These are phyloP conservation scores for Ustilago hordei DNA, from an alignment of 1,284 basidiomycete species.

Conservation along the genomic window DNA sequence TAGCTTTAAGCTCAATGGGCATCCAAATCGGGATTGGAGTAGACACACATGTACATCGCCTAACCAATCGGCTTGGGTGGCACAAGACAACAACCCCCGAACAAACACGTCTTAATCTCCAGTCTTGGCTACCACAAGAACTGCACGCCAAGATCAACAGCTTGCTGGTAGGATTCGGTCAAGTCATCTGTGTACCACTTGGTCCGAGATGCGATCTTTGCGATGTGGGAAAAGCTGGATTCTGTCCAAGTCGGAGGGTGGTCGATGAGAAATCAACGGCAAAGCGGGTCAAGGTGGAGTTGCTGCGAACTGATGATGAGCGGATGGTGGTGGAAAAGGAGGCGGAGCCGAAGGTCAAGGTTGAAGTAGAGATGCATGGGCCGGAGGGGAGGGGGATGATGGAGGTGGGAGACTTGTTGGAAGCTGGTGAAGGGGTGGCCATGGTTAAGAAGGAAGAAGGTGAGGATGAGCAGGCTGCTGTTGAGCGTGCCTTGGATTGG, in stretches of 20 bases:
- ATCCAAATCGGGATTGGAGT: slow-evolving; percentile 96
- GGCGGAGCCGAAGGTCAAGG: slow-evolving; percentile 22
- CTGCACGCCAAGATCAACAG: slow-evolving; percentile 62
- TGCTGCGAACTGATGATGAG: neutral
- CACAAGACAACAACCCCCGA: slow-evolving; percentile 89
- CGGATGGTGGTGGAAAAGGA: neutral
- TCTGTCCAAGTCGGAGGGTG: slow-evolving; percentile 58
- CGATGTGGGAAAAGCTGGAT: slow-evolving; percentile 34
- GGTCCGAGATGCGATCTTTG: slow-evolving; percentile 80
- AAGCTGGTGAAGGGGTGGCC: neutral
- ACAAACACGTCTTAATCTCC: slow-evolving; percentile 74
- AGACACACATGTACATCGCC: slow-evolving; percentile 93
- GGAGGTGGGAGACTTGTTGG: slow-evolving; percentile 16
- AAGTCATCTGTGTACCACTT: slow-evolving; percentile 86
- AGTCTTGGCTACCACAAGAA: slow-evolving; percentile 63
- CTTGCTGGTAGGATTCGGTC: slow-evolving; percentile 71
- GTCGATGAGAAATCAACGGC: slow-evolving; percentile 50
- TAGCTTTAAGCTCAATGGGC: slow-evolving; percentile 82
- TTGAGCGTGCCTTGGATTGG: slow-evolving; percentile 38
- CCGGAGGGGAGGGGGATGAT: neutral
- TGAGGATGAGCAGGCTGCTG: slow-evolving; percentile 9
- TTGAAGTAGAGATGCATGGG: slow-evolving; percentile 35
- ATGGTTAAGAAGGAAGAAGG: slow-evolving; percentile 28
- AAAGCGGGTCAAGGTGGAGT: slow-evolving; percentile 48
- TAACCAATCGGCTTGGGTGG: slow-evolving; percentile 92